Evolutionary conservation across 2,329 filamentous ascomycete genomes (phyloP).

Genomic region (Gliomastix tumulicola): DNA sequence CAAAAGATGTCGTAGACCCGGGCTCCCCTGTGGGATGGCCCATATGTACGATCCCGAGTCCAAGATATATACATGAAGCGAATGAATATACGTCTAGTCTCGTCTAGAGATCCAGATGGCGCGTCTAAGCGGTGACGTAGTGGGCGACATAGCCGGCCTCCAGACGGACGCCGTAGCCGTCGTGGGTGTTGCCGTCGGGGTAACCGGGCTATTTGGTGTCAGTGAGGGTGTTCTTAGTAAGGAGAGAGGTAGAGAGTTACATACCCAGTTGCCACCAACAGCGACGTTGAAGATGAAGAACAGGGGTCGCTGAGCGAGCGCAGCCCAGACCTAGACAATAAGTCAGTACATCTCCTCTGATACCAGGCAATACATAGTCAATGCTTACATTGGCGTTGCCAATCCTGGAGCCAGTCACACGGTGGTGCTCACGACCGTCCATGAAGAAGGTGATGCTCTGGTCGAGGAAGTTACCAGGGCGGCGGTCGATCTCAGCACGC

Average conservation of each 20-base stretch:
- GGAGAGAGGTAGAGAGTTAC: conserved; percentile 17
- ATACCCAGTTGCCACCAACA: conserved; percentile 45
- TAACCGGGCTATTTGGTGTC: conserved; percentile 32
- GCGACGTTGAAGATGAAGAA: conserved; percentile 49
- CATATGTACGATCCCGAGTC: too few species aligned
- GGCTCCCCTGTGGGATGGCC: too few species aligned
- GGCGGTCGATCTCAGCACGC: conserved; percentile 42
- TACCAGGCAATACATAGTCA: too few species aligned
- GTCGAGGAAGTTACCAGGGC: conserved; percentile 30
- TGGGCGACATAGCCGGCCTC: conserved; percentile 14
- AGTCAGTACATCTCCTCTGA: too few species aligned
- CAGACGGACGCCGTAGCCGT: conserved; percentile 20
- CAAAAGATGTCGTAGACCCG: too few species aligned
- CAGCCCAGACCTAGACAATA: too few species aligned
- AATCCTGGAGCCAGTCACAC: conserved; percentile 35
- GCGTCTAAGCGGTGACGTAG: too few species aligned
- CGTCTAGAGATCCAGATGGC: too few species aligned
- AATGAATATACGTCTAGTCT: too few species aligned
- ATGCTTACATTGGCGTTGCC: conserved; percentile 30
- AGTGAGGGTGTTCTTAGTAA: too few species aligned
- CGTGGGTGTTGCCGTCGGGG: conserved; percentile 30
- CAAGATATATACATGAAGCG: too few species aligned
- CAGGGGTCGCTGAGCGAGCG: conserved; percentile 40
- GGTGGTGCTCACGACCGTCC: conserved; percentile 35
- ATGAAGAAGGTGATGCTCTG: conserved; percentile 44